These are phyloP conservation scores for Phytopythium helicoides DNA, from an alignment of 352 stramenopile genomes.

Conservation along the genomic window DNA sequence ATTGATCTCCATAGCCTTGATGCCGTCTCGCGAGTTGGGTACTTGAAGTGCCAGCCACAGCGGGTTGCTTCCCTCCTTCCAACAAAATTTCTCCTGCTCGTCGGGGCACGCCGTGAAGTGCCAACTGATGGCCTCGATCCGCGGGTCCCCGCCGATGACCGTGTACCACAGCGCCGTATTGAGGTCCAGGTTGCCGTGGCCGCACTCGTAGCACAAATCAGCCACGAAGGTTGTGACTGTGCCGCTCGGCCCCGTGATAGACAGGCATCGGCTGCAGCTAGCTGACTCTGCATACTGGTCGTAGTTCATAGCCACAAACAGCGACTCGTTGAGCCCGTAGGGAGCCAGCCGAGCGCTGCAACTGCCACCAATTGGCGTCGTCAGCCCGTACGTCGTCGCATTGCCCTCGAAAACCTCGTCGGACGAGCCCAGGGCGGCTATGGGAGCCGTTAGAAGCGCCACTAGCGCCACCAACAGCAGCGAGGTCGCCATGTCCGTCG, in stretches of 20 bases:
- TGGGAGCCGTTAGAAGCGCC: not conserved
- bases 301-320: slow-evolving; percentile 65
- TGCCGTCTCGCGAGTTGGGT: slow-evolving; percentile 44
- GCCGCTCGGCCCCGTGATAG: slow-evolving; percentile 38
- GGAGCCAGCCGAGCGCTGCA: slow-evolving; percentile 48
- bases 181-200: slow-evolving; percentile 59
- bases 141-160: slow-evolving; percentile 48
- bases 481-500: no score
- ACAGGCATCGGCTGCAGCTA: slow-evolving; percentile 56
- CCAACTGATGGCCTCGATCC: slow-evolving; percentile 54
- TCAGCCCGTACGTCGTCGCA: slow-evolving; percentile 51
- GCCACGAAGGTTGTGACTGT: slow-evolving; percentile 51
- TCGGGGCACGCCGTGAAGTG: slow-evolving; percentile 54
- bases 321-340: slow-evolving; percentile 33
- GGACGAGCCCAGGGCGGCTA: not conserved
- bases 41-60: slow-evolving; percentile 66
- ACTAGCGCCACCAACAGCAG: slow-evolving; percentile 10
- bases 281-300: slow-evolving; percentile 55
- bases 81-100: slow-evolving; percentile 61
- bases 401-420: slow-evolving; percentile 40
- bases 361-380: slow-evolving; percentile 39
- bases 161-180: slow-evolving; percentile 56
- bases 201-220: slow-evolving; percentile 67
- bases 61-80: slow-evolving; percentile 65
- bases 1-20: slow-evolving; percentile 51